phyloP scores from a whole-genome alignment of 1,284 basidiomycete genomes.

The Paramarasmius palmivorus region DNA sequence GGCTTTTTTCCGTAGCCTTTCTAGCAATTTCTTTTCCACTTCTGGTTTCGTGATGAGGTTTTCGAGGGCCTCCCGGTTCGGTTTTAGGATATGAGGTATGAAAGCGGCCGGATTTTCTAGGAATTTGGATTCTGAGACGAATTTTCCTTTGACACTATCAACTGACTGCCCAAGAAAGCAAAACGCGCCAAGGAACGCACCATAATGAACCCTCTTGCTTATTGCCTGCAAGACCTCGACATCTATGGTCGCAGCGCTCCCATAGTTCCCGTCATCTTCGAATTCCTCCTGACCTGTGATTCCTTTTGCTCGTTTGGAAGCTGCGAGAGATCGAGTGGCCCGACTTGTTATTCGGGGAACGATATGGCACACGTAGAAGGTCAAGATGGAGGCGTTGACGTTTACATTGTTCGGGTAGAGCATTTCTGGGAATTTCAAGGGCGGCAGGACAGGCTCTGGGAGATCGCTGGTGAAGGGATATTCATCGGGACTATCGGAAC shows the following conservation, averaged over 20 bases:
- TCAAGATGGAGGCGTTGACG: constrained; percentile 83
- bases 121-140: constrained; percentile 98
- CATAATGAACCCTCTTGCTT: constrained; percentile 96
- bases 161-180: constrained; percentile 1
- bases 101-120: constrained; percentile 81
- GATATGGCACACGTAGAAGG: constrained; percentile 85
- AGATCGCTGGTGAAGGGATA: constrained; percentile 91
- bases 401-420: constrained; percentile 86
- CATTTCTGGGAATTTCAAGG: constrained; percentile 76
- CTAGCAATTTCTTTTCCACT: constrained; percentile 88
- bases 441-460: constrained; percentile 81
- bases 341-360: constrained; percentile 81
- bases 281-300: constrained; percentile 64
- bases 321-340: constrained; percentile 62
- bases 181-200: constrained; percentile 43
- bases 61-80: constrained; percentile 77
- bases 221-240: constrained; percentile 94
- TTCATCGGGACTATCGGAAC: constrained; percentile 81
- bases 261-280: constrained; percentile 97
- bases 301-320: constrained; percentile 64
- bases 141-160: constrained; percentile 74
- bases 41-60: constrained; percentile 94
- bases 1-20: constrained; percentile 89
- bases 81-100: constrained; percentile 85
- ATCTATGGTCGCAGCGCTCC: constrained; percentile 91